Conservation (phyloP, 352 stramenopile species). For the Globisporangium barbulae region DNA sequence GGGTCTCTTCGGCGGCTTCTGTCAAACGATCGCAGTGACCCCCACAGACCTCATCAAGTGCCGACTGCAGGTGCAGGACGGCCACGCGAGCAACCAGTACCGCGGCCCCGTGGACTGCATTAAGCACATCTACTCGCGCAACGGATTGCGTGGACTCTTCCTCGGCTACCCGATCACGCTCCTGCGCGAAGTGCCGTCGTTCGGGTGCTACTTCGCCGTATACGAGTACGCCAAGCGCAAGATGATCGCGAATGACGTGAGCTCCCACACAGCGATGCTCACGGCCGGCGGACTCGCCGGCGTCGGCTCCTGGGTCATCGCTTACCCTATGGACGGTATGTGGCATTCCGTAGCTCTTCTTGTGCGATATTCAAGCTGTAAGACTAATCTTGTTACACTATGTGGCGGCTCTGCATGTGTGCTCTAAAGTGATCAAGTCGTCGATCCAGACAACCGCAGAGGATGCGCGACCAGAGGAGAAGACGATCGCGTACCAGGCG, state of each 20-base stretch:
- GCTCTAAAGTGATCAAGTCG: constrained; percentile 71
- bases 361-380: not conserved
- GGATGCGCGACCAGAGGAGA: constrained; percentile 43
- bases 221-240: constrained; percentile 80
- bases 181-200: constrained; percentile 76
- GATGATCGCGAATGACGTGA: constrained; percentile 57
- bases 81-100: constrained; percentile 55
- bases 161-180: constrained; percentile 73
- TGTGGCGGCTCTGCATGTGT: not conserved
- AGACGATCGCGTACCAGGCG: constrained; percentile 71
- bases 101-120: constrained; percentile 70
- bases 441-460: constrained; percentile 79
- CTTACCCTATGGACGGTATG: constrained; percentile 78
- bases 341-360: not conserved
- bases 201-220: constrained; percentile 80
- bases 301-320: constrained; percentile 77
- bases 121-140: constrained; percentile 62
- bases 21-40: constrained; percentile 67
- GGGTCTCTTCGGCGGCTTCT: constrained; percentile 69
- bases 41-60: constrained; percentile 86
- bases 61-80: constrained; percentile 75
- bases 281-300: constrained; percentile 73
- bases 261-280: constrained; percentile 70
- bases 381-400: not conserved
- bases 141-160: constrained; percentile 62